Evolutionary conservation across 495 filamentous ascomycete species (phyloP), one percentile per base, ranked within the genome.

Genomic region (Neurospora sp.): DNA sequence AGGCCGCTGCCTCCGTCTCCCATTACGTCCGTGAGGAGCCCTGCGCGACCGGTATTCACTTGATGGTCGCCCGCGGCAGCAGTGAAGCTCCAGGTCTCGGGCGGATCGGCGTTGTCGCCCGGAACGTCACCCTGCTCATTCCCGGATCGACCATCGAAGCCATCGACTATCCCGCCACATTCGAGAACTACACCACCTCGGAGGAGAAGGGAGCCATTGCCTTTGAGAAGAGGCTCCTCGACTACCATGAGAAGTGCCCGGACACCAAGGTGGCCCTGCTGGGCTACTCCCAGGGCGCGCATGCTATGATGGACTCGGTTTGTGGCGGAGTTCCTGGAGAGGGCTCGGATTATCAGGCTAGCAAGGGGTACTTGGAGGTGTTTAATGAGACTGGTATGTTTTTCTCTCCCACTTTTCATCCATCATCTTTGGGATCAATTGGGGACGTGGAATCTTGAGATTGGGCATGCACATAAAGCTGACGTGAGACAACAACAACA

Each of bases 201-300:
- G 72, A 73, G 66, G 69, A 62, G 31, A 43, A 70, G 40, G 79
- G 77, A n/a, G 73, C 74, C 10, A 21, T 70, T 8, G 75, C 45
- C 19, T 76, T 80, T 76, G 71, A 37, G 70, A 66, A 66, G 54
- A 38, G 73, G 43, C 40, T 77, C 66, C 15, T 79, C 3, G 70
- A 71, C 2, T 34, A 70, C 13, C 76, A 80, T 28, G 69, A 66
- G 36, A 70, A 62, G 28, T 80, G 79, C 45, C 76, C 77, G n/a
- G 70, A 71, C 39, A 74, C 70, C 38, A 79, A 78, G 75, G 76
- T 81, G 45, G 79, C 75, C 2, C 62, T 81, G 40, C 13, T 81
- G 69, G 79, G 79, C 11, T 81, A 81, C 70, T 79, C 77, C 1
- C 79, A 80, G 74, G 78, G 72, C 4, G 72, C 66, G 15, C 72